These are phyloP conservation scores for Rhynchosporium secalis DNA, from an alignment of 2,329 filamentous ascomycete species.

Conservation along the genomic window DNA sequence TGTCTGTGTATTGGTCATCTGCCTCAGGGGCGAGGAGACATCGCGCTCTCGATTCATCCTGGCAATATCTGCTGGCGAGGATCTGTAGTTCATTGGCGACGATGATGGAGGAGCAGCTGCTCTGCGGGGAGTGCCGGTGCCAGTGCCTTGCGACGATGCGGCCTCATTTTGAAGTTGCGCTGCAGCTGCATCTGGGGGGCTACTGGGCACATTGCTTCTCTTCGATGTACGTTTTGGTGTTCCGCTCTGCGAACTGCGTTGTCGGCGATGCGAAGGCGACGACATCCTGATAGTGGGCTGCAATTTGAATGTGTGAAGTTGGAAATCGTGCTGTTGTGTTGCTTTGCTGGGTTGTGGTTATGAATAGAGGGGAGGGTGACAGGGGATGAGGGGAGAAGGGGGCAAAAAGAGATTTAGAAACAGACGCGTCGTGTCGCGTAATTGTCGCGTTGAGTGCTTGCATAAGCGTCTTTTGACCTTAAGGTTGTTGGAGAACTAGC, in stretches of 20 bases:
- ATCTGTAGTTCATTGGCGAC: slow-evolving; percentile 78
- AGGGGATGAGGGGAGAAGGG: neutral
- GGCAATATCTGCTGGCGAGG: slow-evolving; percentile 53
- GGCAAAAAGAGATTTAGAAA: slow-evolving; percentile 7
- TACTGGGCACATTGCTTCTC: slow-evolving; percentile 52
- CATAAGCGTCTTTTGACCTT: neutral
- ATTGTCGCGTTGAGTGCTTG: slow-evolving; percentile 9
- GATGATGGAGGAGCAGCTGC: slow-evolving; percentile 64
- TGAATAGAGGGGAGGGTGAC: neutral
- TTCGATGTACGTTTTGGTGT: slow-evolving; percentile 59
- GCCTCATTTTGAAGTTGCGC: slow-evolving; percentile 41
- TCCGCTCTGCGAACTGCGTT: slow-evolving; percentile 54
- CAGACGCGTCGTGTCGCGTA: slow-evolving; percentile 7
- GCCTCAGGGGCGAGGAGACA: slow-evolving; percentile 61
- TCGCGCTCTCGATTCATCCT: slow-evolving; percentile 42
- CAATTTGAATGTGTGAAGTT: neutral
- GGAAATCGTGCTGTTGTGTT: neutral
- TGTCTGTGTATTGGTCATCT: slow-evolving; percentile 59
- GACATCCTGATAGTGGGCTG: slow-evolving; percentile 54
- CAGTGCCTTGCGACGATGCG: slow-evolving; percentile 39
- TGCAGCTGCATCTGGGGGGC: slow-evolving; percentile 44
- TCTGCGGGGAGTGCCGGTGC: slow-evolving; percentile 51
- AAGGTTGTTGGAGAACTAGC: neutral
- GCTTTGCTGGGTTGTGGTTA: neutral
- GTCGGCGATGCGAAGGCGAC: slow-evolving; percentile 58